Conservation (phyloP, 2,329 filamentous ascomycete species). For the Blastomyces gilchristii region DNA sequence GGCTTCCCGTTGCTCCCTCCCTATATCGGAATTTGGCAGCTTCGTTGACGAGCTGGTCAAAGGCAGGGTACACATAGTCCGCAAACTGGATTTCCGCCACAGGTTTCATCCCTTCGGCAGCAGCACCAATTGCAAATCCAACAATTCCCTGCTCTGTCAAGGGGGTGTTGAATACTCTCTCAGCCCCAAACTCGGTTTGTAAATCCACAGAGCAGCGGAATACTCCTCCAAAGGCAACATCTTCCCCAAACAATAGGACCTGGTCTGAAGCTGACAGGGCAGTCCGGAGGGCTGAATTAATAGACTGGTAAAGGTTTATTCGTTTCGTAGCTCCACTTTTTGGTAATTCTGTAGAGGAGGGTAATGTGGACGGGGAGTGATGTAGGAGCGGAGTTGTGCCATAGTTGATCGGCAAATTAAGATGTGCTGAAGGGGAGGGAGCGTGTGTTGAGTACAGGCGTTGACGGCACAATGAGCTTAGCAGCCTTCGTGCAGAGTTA, state of each 20-base stretch:
- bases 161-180: conserved; percentile 93
- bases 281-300: conserved; percentile 80
- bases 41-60: conserved; percentile 90
- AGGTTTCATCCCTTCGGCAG: conserved; percentile 83
- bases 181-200: conserved; percentile 72
- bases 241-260: conserved; percentile 88
- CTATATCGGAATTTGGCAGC: conserved; percentile 80
- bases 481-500: conserved; percentile 7
- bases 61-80: conserved; percentile 86
- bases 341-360: conserved; percentile 62
- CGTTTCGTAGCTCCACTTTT: conserved; percentile 64
- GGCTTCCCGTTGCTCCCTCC: conserved; percentile 53
- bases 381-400: conserved; percentile 68
- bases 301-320: conserved; percentile 86
- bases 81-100: conserved; percentile 94
- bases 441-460: conserved; percentile 39
- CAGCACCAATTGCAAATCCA: conserved; percentile 83
- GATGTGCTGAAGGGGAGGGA: conserved; percentile 43
- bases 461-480: not conserved
- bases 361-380: conserved; percentile 63
- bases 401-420: conserved; percentile 86
- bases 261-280: conserved; percentile 75
- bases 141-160: conserved; percentile 89
- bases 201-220: conserved; percentile 91
- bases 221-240: conserved; percentile 93